Evolutionary conservation across 805 yeast genomes (phyloP).

Genomic region (Wickerhamiella azyma): DNA sequence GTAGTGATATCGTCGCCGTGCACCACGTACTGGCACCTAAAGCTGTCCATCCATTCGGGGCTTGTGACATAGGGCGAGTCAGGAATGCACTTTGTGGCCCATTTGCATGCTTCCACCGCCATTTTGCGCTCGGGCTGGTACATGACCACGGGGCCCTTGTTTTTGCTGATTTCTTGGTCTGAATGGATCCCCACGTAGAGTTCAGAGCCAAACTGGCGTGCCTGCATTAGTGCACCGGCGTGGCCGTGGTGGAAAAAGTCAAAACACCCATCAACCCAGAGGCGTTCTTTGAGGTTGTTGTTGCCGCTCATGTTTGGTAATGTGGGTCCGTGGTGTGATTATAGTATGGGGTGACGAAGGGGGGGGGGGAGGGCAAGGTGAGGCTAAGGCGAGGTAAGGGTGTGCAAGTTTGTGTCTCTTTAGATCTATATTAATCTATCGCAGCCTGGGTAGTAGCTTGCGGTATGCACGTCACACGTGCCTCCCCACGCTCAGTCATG

Average conservation of each 20-base stretch:
- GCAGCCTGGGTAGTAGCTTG: too few relatives aligned
- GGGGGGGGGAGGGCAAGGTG: background rate
- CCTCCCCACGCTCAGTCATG: too few relatives aligned
- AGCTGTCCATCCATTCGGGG: constrained; percentile 60
- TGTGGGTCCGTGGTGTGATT: background rate
- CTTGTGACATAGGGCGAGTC: constrained; percentile 91
- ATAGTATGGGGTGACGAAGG: background rate
- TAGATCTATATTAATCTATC: too few relatives aligned
- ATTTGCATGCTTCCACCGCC: constrained; percentile 84
- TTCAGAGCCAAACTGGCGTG: constrained; percentile 65
- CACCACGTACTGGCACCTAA: constrained; percentile 78
- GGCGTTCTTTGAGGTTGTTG: constrained; percentile 24
- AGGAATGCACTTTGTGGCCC: constrained; percentile 62
- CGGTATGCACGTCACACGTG: too few relatives aligned
- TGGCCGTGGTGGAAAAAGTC: constrained; percentile 96
- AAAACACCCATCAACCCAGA: constrained; percentile 97
- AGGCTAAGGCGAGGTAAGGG: too few relatives aligned
- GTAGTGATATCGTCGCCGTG: constrained; percentile 98
- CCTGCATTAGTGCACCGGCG: constrained; percentile 93
- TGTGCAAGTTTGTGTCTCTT: too few relatives aligned
- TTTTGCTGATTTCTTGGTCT: constrained; percentile 67
- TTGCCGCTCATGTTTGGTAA: background rate
- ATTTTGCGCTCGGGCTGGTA: constrained; percentile 55
- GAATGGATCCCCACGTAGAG: constrained; percentile 82
- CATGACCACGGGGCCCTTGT: constrained; percentile 96